These are phyloP conservation scores for Tetraselmis chui DNA, from an alignment of 139 green algal genomes.

Conservation along the genomic window DNA sequence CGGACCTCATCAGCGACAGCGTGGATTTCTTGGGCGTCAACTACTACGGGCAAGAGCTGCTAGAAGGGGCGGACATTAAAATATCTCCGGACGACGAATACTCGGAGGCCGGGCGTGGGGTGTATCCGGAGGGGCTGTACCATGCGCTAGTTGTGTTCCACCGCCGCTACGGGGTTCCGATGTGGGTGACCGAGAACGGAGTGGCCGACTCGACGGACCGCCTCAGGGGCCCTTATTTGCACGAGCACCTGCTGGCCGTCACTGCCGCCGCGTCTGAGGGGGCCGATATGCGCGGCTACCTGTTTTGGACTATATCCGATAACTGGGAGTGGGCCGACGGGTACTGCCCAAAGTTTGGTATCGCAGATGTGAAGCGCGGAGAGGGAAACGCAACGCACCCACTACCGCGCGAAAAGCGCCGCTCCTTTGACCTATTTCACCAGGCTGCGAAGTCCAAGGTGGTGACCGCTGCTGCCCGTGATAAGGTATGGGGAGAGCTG, in stretches of 20 bases:
- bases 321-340: conserved; percentile 33
- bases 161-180: conserved; percentile 9
- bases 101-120: not conserved
- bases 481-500: conserved; percentile 10
- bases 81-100: not conserved
- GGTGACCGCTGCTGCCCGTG: not conserved
- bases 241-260: conserved; percentile 8
- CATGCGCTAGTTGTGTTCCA: conserved; percentile 14
- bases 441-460: conserved; percentile 10
- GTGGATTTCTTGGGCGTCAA: conserved; percentile 31
- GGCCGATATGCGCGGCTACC: conserved; percentile 19
- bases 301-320: conserved; percentile 24
- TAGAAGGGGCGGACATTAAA: not conserved
- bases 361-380: conserved; percentile 14
- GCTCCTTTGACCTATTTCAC: conserved; percentile 11
- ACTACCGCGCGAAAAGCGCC: conserved; percentile 6
- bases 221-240: conserved; percentile 11
- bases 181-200: conserved; percentile 26
- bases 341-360: conserved; percentile 29
- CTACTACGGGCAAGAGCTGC: conserved; percentile 28
- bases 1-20: conserved; percentile 21
- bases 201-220: conserved; percentile 19
- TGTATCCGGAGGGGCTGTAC: conserved; percentile 28
- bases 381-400: not conserved
- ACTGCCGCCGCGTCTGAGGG: conserved; percentile 16